A percentile compares a stretch with the other conserved stretches of the same genome.
Evolutionary conservation across 495 filamentous ascomycete genomes (phyloP).

Genomic region (Rostrohypoxylon terebratum): DNA sequence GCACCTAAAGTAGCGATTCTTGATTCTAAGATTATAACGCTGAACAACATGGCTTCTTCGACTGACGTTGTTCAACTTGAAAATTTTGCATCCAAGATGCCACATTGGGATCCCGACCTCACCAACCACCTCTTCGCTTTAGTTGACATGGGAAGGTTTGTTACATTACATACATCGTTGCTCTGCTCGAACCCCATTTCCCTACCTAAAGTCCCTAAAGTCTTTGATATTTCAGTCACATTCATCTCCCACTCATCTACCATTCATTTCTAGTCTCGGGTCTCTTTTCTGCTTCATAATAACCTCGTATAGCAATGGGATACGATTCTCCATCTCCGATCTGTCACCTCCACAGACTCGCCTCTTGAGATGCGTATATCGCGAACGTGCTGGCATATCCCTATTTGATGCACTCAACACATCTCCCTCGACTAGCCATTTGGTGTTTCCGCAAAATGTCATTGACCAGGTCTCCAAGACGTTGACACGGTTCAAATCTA

Average conservation of each 20-base stretch:
- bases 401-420: conserved; percentile 85
- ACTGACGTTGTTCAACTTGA: conserved; percentile 62
- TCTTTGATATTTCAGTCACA: conserved; percentile 1
- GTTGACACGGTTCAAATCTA: conserved; percentile 75
- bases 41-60: conserved; percentile 39
- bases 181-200: conserved; percentile 2
- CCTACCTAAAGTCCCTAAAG: too few species aligned
- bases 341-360: conserved; percentile 76
- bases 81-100: conserved; percentile 62
- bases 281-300: conserved; percentile 22
- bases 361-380: conserved; percentile 79
- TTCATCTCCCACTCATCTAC: neutral
- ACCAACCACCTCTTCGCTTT: conserved; percentile 65
- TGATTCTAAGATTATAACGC: neutral
- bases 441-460: conserved; percentile 71
- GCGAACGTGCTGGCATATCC: conserved; percentile 82
- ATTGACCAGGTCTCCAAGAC: conserved; percentile 73
- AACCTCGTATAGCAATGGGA: conserved; percentile 79
- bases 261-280: neutral
- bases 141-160: conserved; percentile 82
- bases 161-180: conserved; percentile 22
- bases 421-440: conserved; percentile 52
- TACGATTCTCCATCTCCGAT: conserved; percentile 90
- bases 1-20: too few species aligned
- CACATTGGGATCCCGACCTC: conserved; percentile 56